Evolutionary conservation across 176 grass and related monocot genomes (phyloP).

Genomic region (Avena insularis): DNA sequence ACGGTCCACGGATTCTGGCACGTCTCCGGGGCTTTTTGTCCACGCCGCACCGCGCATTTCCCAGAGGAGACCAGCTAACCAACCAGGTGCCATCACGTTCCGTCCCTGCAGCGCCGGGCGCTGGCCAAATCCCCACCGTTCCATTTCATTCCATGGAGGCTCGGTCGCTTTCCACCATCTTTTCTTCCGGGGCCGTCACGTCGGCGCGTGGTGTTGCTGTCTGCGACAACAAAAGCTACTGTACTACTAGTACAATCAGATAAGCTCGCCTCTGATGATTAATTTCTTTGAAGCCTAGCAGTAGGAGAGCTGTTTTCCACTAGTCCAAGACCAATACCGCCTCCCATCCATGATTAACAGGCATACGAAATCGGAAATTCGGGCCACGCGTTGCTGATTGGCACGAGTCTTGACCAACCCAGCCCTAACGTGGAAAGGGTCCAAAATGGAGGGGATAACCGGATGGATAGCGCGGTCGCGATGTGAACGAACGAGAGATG

Average conservation of each 20-base stretch:
- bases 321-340: not conserved
- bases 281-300: not conserved
- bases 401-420: not conserved
- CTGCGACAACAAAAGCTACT: not conserved
- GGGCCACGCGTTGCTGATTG: not conserved
- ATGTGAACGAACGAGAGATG: no score
- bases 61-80: not conserved
- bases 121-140: not conserved
- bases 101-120: not conserved
- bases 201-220: conserved; percentile 15
- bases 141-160: not conserved
- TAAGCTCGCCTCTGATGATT: not conserved
- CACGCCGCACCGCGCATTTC: not conserved
- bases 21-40: not conserved
- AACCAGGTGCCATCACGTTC: not conserved
- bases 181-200: not conserved
- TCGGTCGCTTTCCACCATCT: not conserved
- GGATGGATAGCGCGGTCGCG: no score
- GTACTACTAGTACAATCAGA: not conserved
- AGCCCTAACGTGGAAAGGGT: not conserved
- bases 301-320: not conserved
- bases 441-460: not conserved
- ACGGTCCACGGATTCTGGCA: not conserved
- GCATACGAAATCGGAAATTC: not conserved
- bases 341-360: not conserved